Evolutionary conservation across 805 yeast genomes (phyloP), one percentile per base, ranked within the genome.

Genomic region (Candida lessepsii): DNA sequence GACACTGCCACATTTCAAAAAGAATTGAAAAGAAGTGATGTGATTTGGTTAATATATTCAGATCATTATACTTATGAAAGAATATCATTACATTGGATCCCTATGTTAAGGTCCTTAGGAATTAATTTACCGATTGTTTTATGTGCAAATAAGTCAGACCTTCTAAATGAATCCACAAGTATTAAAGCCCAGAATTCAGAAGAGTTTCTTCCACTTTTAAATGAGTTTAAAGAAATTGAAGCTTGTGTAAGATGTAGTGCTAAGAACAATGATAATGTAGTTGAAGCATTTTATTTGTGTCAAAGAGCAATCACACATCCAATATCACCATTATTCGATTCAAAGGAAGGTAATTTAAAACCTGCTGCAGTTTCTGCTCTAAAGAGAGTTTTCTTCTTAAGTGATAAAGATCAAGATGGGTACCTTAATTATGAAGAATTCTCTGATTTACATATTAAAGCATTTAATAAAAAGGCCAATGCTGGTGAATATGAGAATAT

Each of bases 41-140:
- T 89, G 10, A 85, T 93, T 2, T 85, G 96, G 91, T 73, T 93
- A n/a, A 88, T 93, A 0, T 93, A 90, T 57, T 78, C 93, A 3
- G 98, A 90, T 55, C 96, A 89, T 54, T 93, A 89, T 56, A 88
- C 98, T 0, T 93, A 89, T 57, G 98, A 93, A 58, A 72, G 98
- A 34, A 79, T 93, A 4, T 81, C 96, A 2, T 67, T 91, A 17
- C 89, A 89, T 59, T 93, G 99, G 99, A 82, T 93, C 76, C 93
- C 95, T 37, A 76, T 83, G 70, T 83, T 93, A 53, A 72, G 99
- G 46, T 86, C 96, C 0, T 71, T 88, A 75, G 99, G 99, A 3
- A 88, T 91, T 42, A 93, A 93, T 55, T 61, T 91, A 10, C 99
- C 99, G 0, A 82, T 93, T n/a, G 87, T 93, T 1, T 65, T 93